Base-by-base conservation (phyloP, 257 asterid genomes). In the Nicotiana tabacum region DNA sequence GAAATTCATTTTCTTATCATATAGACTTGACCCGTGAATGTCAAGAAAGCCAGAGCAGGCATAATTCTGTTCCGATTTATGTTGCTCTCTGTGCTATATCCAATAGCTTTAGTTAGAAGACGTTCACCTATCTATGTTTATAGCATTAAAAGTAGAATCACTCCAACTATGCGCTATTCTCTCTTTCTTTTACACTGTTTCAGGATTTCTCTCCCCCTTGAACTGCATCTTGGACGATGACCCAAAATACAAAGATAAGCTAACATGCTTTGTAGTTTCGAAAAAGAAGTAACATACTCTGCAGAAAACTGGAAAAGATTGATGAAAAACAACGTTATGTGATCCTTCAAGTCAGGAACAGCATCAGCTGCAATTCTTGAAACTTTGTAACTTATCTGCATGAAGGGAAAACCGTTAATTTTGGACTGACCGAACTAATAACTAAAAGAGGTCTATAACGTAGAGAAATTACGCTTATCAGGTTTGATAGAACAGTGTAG, bases 281-380 rank as follows among this genome's bases (percentile, higher is more conserved):
- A 68, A 21, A 8, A 30, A 6, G 18, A 51, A 83, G 82, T 58
- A 83, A 86, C 91, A 83, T 90, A 95, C 98, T 93, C 97, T 51
- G 98, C 94, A 65, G 99, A 87, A 82, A 85, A 51, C 92, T 93
- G 98, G 92, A 95, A 93, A 83, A 93, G 97, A 85, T 92, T 91
- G 86, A 92, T 89, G 89, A 92, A 91, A 85, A 91, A 92, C 80
- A 90, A 85, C 79, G 94, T 92, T 86, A 92, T 83, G 46, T 91
- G 92, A 84, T 87, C 87, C 87, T 89, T 77, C 87, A 93, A 83
- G 29, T 86, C 92, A 84, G 97, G 97, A 70, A 90, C 91, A 77
- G 97, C 96, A 90, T 95, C 99, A 37, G 92, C 95, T 68, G 90
- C 94, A 78, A 95, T 89, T 81, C 88, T 87, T 62, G 84, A 86